Conservation (phyloP, 257 asterid genomes). For the Misopates orontium region DNA sequence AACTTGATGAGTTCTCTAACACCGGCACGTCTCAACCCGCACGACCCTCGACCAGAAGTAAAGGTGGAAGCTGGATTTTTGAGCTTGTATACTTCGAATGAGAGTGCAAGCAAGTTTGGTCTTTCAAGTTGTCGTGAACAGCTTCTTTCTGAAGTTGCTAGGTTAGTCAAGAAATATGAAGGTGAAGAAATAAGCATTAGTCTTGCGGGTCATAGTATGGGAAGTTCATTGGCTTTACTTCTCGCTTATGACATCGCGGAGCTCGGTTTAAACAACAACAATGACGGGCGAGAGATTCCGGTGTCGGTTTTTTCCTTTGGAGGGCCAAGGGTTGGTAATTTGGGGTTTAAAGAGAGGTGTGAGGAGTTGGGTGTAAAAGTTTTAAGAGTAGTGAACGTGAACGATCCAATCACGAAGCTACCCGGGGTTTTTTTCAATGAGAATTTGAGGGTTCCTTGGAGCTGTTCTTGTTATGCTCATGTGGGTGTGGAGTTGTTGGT, state of each 20-base stretch:
- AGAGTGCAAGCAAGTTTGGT: constrained; percentile 43
- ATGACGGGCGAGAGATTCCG: constrained; percentile 24
- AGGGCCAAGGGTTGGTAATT: constrained; percentile 75
- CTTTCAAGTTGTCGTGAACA: constrained; percentile 65
- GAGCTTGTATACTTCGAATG: constrained; percentile 52
- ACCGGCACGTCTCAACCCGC: constrained; percentile 58
- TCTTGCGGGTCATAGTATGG: constrained; percentile 72
- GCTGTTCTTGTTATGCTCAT: constrained; percentile 55
- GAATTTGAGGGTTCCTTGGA: constrained; percentile 45
- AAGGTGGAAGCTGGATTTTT: constrained; percentile 66
- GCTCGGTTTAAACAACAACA: constrained; percentile 43
- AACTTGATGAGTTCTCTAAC: constrained; percentile 61
- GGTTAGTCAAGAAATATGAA: constrained; percentile 37
- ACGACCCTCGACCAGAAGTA: constrained; percentile 44
- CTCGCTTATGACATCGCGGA: constrained; percentile 61
- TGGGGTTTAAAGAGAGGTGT: constrained; percentile 60
- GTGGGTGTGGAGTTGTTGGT: constrained; percentile 64
- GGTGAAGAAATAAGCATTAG: constrained; percentile 58
- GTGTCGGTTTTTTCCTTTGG: constrained; percentile 68
- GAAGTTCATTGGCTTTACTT: constrained; percentile 60
- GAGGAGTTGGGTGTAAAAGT: constrained; percentile 66
- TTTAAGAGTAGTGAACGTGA: constrained; percentile 55
- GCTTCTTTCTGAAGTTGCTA: constrained; percentile 58
- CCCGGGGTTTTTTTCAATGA: constrained; percentile 69
- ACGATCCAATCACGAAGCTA: constrained; percentile 66